Percentiles rank a stretch among this genome's conserved stretches.
Conservation (phyloP, 2,329 filamentous ascomycete species). For the Epichloe elymi region DNA sequence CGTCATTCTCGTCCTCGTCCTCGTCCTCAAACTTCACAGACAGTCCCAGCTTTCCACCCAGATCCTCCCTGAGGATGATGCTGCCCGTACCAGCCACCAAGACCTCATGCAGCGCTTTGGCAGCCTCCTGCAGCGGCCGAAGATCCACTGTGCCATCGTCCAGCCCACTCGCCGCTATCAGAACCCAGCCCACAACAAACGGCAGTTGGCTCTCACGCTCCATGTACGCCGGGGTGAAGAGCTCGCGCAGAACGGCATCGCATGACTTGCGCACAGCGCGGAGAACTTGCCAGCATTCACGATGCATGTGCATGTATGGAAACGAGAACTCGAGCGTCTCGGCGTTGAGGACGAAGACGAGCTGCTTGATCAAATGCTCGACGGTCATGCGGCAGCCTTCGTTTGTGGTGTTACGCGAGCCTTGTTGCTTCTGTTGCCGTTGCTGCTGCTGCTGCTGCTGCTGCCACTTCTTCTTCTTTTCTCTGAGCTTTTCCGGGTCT, state of each 20-base stretch:
- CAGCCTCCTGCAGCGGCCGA: neutral
- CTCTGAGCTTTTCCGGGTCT: slow-evolving; percentile 8
- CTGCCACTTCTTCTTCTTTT: slow-evolving; percentile 2
- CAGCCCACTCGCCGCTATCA: slow-evolving; percentile 13
- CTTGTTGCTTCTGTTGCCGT: neutral
- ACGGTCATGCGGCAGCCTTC: slow-evolving; percentile 5
- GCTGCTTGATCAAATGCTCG: slow-evolving; percentile 17
- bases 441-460: neutral
- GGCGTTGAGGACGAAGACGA: slow-evolving; percentile 20
- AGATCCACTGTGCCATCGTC: neutral
- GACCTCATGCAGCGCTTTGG: neutral
- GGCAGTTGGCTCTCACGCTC: slow-evolving; percentile 26
- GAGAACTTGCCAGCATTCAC: slow-evolving; percentile 26
- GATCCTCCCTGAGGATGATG: neutral
- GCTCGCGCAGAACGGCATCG: slow-evolving; percentile 16
- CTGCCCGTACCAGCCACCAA: neutral
- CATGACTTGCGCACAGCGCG: slow-evolving; percentile 18
- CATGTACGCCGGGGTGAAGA: slow-evolving; percentile 23
- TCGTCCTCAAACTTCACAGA: neutral
- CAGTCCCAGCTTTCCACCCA: neutral
- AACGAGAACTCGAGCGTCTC: slow-evolving; percentile 25
- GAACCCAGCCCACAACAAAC: slow-evolving; percentile 26
- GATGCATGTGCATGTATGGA: slow-evolving; percentile 28
- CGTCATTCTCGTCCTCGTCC: neutral
- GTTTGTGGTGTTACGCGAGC: neutral